Evolutionary conservation across 106 monocot species (phyloP).

Genomic region (Ottelia alismoides): DNA sequence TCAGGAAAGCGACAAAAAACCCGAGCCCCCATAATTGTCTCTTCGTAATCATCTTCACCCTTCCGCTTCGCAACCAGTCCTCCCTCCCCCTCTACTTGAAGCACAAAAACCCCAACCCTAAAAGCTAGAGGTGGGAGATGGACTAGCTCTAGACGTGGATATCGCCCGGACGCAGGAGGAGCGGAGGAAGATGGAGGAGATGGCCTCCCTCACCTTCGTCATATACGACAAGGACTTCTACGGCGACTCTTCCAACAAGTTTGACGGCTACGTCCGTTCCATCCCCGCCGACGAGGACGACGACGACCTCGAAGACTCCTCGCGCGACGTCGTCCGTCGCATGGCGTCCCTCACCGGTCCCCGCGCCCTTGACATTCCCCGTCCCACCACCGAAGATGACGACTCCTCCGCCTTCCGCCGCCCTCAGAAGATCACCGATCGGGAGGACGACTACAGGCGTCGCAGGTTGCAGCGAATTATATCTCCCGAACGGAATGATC

Average conservation of each 20-base stretch:
- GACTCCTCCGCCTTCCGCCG: conserved; percentile 45
- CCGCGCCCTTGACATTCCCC: conserved; percentile 42
- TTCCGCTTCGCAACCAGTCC: no score
- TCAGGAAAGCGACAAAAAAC: no score
- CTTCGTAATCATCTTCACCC: no score
- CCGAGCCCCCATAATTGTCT: no score
- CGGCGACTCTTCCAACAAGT: conserved; percentile 43
- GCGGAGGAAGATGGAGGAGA: conserved; percentile 70
- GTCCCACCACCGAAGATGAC: conserved; percentile 31
- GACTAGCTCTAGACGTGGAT: conserved; percentile 48
- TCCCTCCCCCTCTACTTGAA: no score
- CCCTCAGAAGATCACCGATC: conserved; percentile 62
- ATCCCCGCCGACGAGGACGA: conserved; percentile 79
- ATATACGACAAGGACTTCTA: conserved; percentile 87
- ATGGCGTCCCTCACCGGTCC: conserved; percentile 76
- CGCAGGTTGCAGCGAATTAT: conserved; percentile 59
- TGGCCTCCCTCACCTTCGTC: conserved; percentile 52
- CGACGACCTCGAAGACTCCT: conserved; percentile 34
- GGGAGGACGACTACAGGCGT: conserved; percentile 83
- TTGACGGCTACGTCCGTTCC: conserved; percentile 74
- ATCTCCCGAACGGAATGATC: conserved; percentile 74
- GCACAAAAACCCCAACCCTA: no score
- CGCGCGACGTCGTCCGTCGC: conserved; percentile 34
- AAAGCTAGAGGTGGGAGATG: no score
- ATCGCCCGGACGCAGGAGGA: conserved; percentile 77